A percentile compares a stretch with the other conserved stretches of the same genome.
Evolutionary conservation across 2,329 filamentous ascomycete species (phyloP).

Genomic region (Tolypocladium ovalisporum): DNA sequence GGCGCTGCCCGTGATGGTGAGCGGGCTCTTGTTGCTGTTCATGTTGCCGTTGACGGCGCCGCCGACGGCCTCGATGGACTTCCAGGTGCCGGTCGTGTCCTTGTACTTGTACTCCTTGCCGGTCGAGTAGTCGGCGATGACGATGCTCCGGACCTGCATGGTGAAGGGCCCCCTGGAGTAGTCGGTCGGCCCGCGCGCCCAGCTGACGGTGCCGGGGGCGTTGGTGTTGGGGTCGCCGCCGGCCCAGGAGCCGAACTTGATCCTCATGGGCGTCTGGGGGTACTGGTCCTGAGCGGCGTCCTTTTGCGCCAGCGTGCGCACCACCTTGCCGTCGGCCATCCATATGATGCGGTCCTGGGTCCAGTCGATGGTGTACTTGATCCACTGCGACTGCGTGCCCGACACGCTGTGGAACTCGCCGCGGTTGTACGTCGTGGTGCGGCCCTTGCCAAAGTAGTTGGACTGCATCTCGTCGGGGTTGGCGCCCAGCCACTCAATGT

Average conservation of each 20-base stretch:
- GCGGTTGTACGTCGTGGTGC: slow-evolving; percentile 76
- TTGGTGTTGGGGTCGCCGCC: slow-evolving; percentile 74
- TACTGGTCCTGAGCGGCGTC: slow-evolving; percentile 67
- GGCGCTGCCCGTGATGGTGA: slow-evolving; percentile 45
- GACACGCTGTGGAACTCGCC: slow-evolving; percentile 63
- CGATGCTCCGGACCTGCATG: slow-evolving; percentile 71
- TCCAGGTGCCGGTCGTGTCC: slow-evolving; percentile 67
- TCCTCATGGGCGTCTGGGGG: slow-evolving; percentile 89
- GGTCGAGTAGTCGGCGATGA: slow-evolving; percentile 85
- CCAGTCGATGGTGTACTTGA: slow-evolving; percentile 91
- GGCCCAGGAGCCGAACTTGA: slow-evolving; percentile 87
- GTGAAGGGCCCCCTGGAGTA: slow-evolving; percentile 74
- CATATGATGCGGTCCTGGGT: slow-evolving; percentile 75
- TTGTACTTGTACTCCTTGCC: slow-evolving; percentile 76
- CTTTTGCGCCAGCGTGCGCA: slow-evolving; percentile 61
- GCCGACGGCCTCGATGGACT: slow-evolving; percentile 70
- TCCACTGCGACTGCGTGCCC: slow-evolving; percentile 63
- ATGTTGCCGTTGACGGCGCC: slow-evolving; percentile 64
- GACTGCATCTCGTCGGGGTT: slow-evolving; percentile 71
- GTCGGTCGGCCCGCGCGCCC: slow-evolving; percentile 79
- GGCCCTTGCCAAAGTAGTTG: slow-evolving; percentile 95
- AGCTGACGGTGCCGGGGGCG: slow-evolving; percentile 69
- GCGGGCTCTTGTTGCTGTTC: slow-evolving; percentile 36
- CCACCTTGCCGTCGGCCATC: slow-evolving; percentile 67
- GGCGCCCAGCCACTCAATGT: slow-evolving; percentile 90